phyloP scores from a whole-genome alignment of 2,329 filamentous ascomycete species.

The Bipolaris gigantea region DNA sequence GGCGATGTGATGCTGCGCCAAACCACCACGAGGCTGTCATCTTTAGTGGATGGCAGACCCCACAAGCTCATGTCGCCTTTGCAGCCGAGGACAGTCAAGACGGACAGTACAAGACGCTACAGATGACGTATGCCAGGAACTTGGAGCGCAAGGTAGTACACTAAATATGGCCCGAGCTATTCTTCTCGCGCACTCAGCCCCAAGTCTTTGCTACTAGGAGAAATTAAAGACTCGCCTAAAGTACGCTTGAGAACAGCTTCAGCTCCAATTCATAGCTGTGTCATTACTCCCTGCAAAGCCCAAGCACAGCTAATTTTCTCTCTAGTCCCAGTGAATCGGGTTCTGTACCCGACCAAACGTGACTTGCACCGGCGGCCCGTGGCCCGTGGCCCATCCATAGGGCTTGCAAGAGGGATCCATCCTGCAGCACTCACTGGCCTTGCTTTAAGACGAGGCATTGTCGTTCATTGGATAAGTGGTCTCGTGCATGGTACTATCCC shows the following conservation, averaged over 20 bases:
- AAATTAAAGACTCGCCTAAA: background rate
- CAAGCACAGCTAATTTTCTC: background rate
- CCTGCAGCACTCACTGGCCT: background rate
- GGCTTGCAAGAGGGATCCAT: background rate
- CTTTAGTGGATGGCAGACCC: conserved; percentile 28
- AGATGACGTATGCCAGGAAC: conserved; percentile 22
- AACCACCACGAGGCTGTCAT: conserved; percentile 27
- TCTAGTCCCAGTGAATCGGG: background rate
- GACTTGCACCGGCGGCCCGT: background rate
- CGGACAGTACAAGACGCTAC: conserved; percentile 18
- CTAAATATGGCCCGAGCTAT: background rate
- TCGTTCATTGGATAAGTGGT: background rate
- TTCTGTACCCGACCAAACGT: conserved; percentile 1
- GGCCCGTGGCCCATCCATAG: background rate
- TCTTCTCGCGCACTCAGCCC: background rate
- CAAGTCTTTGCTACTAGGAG: background rate
- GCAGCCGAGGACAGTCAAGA: conserved; percentile 5
- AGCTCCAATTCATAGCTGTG: no score
- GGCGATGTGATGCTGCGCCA: conserved; percentile 28
- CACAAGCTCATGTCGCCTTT: conserved; percentile 21
- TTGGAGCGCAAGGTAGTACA: conserved; percentile 18
- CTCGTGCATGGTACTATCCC: background rate
- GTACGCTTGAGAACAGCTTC: background rate
- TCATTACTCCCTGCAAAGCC: background rate
- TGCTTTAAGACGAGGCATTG: background rate